Base-by-base conservation (phyloP, 202 grass and related monocot species). In the Schoenoplectus triqueter region DNA sequence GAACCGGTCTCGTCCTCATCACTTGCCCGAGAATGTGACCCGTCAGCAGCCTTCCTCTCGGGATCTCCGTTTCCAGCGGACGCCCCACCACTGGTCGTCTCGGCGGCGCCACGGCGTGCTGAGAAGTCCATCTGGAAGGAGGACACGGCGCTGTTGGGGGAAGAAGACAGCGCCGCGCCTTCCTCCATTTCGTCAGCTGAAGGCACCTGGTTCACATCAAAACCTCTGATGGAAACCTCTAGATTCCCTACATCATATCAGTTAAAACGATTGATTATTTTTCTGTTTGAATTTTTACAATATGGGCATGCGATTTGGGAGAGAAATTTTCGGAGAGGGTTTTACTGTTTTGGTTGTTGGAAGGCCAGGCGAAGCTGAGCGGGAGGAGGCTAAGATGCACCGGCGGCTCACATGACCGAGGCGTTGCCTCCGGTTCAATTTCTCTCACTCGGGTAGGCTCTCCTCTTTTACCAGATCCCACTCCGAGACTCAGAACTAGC, bases 1-100 rank as follows among this genome's bases (percentile, higher is more conserved):
- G 92, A 91, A 0, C 91, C 91, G 17, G 91, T 85, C 76, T 95
- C 95, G 19, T 97, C 95, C 15, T 97, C 95, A 63, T 97, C 95
- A 83, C 95, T 97, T 80, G 71, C 89, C 49, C 92, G 85, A 13
- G 94, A 92, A 55, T 62, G 68, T n/a, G 92, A 87, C 56, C 90
- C 88, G 76, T 92, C 90, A 13, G 39, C 76, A 10, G 6, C 67
- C 18, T 56, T 83, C 55, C 40, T 50, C 69, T 83, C 81, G 0
- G 13, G 68, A 2, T 78, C 80, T 14, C 51, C 72, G 56, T 81
- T 80, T 17, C 55, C 65, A 39, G 59, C 77, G 0, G 44, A 49
- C 0, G 81, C 67, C 0, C n/a, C 85, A 0, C 85, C 90, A 14
- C 44, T 13, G 44, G 41, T 47, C 20, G 10, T 75, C 50, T 42